A percentile compares a stretch with the other conserved stretches of the same genome.
Conservation (phyloP, 2,329 filamentous ascomycete species). For the Leptoxyphium fumago region DNA sequence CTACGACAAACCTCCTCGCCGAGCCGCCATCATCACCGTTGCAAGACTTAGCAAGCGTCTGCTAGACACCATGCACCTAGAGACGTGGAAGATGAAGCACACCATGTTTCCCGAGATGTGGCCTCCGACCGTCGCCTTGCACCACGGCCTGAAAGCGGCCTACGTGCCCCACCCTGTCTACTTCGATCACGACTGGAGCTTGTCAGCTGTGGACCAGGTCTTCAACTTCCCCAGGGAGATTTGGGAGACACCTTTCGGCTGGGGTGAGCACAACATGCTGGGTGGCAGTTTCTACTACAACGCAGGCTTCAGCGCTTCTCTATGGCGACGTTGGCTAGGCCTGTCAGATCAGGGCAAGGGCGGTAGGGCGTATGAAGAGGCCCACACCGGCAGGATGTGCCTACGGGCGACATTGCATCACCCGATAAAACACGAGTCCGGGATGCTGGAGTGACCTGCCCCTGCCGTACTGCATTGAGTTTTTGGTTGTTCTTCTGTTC, state of each 20-base stretch:
- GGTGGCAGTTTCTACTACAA: conserved; percentile 39
- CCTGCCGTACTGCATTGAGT: too few species aligned
- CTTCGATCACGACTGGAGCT: conserved; percentile 59
- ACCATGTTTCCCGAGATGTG: conserved; percentile 67
- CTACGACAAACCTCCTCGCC: conserved; percentile 47
- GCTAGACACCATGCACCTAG: conserved; percentile 62
- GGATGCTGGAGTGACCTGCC: conserved; percentile 11
- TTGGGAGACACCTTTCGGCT: conserved; percentile 33
- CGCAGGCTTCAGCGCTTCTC: conserved; percentile 30
- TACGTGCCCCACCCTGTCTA: conserved; percentile 67
- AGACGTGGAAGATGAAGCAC: conserved; percentile 58
- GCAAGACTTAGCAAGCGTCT: conserved; percentile 57
- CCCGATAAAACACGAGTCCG: conserved; percentile 34
- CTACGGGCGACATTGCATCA: conserved; percentile 31
- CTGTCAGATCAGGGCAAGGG: conserved; percentile 29
- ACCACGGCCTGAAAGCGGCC: conserved; percentile 66
- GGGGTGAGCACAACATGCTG: conserved; percentile 37
- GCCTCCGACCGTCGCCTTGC: conserved; percentile 54
- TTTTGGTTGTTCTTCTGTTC: too few species aligned
- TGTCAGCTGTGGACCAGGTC: conserved; percentile 30
- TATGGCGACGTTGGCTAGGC: conserved; percentile 37
- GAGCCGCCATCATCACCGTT: conserved; percentile 66
- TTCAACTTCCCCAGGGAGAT: conserved; percentile 34
- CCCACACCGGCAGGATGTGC: conserved; percentile 31
- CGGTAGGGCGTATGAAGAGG: conserved; percentile 20